A percentile compares a stretch with the other conserved stretches of the same genome.
Conservation (phyloP, 1,284 basidiomycete genomes). For the Jaminaea rosea region DNA sequence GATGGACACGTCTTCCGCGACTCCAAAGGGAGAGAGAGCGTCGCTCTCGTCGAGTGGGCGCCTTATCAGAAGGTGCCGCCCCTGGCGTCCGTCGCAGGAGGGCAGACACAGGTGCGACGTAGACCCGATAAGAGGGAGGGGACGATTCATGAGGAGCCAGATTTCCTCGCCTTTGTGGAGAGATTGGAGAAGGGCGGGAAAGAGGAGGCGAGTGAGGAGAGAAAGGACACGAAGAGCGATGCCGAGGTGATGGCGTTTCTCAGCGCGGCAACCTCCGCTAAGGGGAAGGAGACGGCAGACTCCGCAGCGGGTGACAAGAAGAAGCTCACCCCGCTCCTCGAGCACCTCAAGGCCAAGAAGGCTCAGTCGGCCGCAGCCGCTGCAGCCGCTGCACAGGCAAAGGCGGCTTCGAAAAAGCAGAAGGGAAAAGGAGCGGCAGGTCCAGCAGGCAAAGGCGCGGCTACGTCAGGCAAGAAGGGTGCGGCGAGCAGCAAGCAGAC, state of each 20-base stretch:
- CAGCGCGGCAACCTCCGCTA: background rate
- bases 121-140: slow-evolving; percentile 63
- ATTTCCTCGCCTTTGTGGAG: slow-evolving; percentile 14
- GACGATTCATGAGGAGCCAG: slow-evolving; percentile 62
- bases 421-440: background rate
- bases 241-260: slow-evolving; percentile 18
- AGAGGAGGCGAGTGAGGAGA: slow-evolving; percentile 6
- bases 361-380: slow-evolving; percentile 9
- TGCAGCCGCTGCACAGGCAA: background rate
- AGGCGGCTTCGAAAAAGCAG: background rate
- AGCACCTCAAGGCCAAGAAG: slow-evolving; percentile 21
- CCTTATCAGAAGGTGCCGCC: slow-evolving; percentile 76
- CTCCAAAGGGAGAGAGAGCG: slow-evolving; percentile 76
- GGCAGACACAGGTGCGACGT: too few species aligned
- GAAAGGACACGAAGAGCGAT: slow-evolving; percentile 14
- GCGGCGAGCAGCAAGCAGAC: background rate
- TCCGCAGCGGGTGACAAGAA: slow-evolving; percentile 1
- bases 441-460: background rate
- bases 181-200: slow-evolving; percentile 6
- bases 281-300: too few species aligned
- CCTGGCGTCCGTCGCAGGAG: slow-evolving; percentile 48
- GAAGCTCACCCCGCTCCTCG: slow-evolving; percentile 26
- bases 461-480: background rate
- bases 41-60: slow-evolving; percentile 85
- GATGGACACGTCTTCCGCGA: slow-evolving; percentile 87